Conservation (phyloP, 768 basidiomycete genomes). For the Leccinellum luteum region DNA sequence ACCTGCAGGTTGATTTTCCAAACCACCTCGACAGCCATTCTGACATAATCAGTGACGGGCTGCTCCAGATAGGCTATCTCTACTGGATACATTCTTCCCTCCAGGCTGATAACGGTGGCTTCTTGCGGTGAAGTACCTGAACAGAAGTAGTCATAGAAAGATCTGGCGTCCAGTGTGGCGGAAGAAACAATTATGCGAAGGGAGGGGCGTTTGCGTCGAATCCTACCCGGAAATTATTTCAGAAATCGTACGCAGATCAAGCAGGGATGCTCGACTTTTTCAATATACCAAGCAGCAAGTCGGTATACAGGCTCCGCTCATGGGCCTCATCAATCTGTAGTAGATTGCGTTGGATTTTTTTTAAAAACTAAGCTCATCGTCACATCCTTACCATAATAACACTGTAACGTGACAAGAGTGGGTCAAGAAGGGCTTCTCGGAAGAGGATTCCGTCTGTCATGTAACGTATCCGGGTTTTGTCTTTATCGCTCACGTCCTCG, state of each 20-base stretch:
- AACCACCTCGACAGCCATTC: slow-evolving; percentile 76
- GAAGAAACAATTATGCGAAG: slow-evolving; percentile 92
- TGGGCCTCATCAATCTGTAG: slow-evolving; percentile 94
- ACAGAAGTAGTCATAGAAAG: slow-evolving; percentile 88
- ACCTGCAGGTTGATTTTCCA: slow-evolving; percentile 85
- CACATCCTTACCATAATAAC: slow-evolving; percentile 79
- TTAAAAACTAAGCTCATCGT: too few species aligned
- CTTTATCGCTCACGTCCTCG: slow-evolving; percentile 86
- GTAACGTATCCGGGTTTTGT: slow-evolving; percentile 86
- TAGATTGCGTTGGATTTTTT: too few species aligned
- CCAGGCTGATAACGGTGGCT: slow-evolving; percentile 82
- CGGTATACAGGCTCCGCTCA: slow-evolving; percentile 94
- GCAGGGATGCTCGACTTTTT: slow-evolving; percentile 67
- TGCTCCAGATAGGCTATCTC: slow-evolving; percentile 86
- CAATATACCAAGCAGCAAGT: slow-evolving; percentile 84
- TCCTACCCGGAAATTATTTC: slow-evolving; percentile 45
- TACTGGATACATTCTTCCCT: slow-evolving; percentile 94
- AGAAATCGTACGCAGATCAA: slow-evolving; percentile 3
- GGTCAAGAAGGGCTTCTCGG: slow-evolving; percentile 89
- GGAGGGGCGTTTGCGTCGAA: slow-evolving; percentile 85
- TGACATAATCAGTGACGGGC: slow-evolving; percentile 77
- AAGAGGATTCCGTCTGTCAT: slow-evolving; percentile 99
- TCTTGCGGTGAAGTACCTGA: slow-evolving; percentile 59
- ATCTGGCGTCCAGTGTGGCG: slow-evolving; percentile 90
- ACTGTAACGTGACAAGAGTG: slow-evolving; percentile 87